These are phyloP conservation scores for Begonia loranthoides DNA, from an alignment of 306 rosid species.

Conservation along the genomic window DNA sequence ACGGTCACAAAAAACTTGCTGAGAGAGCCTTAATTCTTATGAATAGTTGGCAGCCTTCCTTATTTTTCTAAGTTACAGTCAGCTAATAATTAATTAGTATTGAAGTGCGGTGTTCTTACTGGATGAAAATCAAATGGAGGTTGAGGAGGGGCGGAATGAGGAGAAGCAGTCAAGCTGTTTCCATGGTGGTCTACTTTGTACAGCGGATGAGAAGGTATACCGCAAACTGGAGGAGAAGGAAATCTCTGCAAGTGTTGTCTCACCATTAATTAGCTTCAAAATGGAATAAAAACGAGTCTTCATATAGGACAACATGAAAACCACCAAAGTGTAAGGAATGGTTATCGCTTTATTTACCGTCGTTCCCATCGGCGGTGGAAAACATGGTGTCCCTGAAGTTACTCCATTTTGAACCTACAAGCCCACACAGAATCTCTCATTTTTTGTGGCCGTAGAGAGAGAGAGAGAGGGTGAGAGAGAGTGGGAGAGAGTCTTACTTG, in stretches of 20 bases:
- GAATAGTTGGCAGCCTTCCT: too few species aligned
- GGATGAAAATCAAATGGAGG: slow-evolving; percentile 56
- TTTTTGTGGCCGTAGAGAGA: neutral
- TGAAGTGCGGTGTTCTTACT: slow-evolving; percentile 16
- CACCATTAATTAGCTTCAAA: neutral
- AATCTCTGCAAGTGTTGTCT: slow-evolving; percentile 32
- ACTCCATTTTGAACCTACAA: slow-evolving; percentile 37
- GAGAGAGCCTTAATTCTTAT: too few species aligned
- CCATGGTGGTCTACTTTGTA: slow-evolving; percentile 35
- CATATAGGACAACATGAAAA: slow-evolving; percentile 19
- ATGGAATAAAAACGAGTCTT: slow-evolving; percentile 12
- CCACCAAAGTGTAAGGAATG: slow-evolving; percentile 25
- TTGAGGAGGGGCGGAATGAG: slow-evolving; percentile 27
- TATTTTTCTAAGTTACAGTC: too few species aligned
- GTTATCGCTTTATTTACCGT: slow-evolving; percentile 25
- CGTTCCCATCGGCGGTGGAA: slow-evolving; percentile 40
- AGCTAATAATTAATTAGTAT: too few species aligned
- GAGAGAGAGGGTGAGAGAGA: neutral
- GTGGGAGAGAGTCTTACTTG: slow-evolving; percentile 20
- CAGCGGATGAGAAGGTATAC: slow-evolving; percentile 46
- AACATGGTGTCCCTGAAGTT: slow-evolving; percentile 47
- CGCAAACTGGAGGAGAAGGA: slow-evolving; percentile 36
- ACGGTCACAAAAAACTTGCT: too few species aligned
- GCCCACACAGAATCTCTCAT: neutral
- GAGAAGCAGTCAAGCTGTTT: slow-evolving; percentile 10